Evolutionary conservation across 2,329 filamentous ascomycete genomes (phyloP).

Genomic region (Pseudonectria buxi): DNA sequence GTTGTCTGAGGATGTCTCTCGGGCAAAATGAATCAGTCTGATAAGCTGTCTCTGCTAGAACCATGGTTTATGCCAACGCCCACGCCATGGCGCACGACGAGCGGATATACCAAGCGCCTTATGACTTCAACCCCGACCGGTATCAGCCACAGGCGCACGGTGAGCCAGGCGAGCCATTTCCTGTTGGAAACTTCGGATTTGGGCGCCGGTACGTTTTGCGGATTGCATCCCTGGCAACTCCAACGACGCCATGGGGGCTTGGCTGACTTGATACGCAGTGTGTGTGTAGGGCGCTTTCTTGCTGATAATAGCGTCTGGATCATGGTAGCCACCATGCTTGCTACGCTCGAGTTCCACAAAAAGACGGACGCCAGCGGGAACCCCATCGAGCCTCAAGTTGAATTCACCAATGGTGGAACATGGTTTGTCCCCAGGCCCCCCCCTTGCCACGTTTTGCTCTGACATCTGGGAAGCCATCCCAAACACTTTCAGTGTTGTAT

Average conservation of each 20-base stretch:
- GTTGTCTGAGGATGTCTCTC: background rate
- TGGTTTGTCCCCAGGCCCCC: constrained; percentile 19
- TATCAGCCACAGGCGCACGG: constrained; percentile 23
- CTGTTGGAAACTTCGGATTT: constrained; percentile 29
- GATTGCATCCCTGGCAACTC: background rate
- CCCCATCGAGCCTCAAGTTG: constrained; percentile 20
- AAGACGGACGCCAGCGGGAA: constrained; percentile 16
- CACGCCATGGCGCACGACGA: constrained; percentile 38
- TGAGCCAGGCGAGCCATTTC: constrained; percentile 37
- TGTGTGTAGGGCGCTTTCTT: constrained; percentile 27
- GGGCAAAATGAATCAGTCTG: constrained; percentile 11
- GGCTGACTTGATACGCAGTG: constrained; percentile 9
- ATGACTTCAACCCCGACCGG: constrained; percentile 41
- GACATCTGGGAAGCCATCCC: constrained; percentile 19
- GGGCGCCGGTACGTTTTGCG: constrained; percentile 21
- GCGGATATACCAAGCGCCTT: constrained; percentile 33
- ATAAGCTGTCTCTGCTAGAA: constrained; percentile 15
- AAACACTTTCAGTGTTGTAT: constrained; percentile 26
- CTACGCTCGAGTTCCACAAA: constrained; percentile 23
- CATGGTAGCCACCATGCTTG: constrained; percentile 28
- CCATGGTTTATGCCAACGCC: constrained; percentile 35
- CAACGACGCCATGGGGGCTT: background rate
- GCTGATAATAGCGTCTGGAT: constrained; percentile 32
- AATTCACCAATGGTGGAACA: constrained; percentile 27
- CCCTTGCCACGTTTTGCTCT: background rate